Percentiles rank a stretch among this genome's conserved stretches.
phyloP scores from a whole-genome alignment of 768 basidiomycete genomes.

The Lentinula edodes region DNA sequence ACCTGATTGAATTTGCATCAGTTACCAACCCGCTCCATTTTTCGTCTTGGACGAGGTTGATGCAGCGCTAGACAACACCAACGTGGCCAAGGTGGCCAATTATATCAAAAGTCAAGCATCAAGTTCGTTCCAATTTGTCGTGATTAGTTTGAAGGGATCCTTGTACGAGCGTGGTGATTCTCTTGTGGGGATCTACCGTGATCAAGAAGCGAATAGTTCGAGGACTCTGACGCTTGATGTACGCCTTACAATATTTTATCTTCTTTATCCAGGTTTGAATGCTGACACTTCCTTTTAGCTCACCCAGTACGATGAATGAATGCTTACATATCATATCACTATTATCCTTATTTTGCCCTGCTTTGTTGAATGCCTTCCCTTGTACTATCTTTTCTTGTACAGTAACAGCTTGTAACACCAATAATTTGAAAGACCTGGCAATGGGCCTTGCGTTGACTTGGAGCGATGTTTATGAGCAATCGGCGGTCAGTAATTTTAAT shows the following conservation, averaged over 20 bases:
- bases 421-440: too few relatives aligned
- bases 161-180: constrained; percentile 88
- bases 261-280: neutral
- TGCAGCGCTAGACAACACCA: constrained; percentile 97
- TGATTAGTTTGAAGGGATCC: constrained; percentile 94
- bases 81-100: constrained; percentile 91
- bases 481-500: too few relatives aligned
- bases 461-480: too few relatives aligned
- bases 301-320: constrained; percentile 56
- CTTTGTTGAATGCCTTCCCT: neutral
- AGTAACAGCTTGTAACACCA: too few relatives aligned
- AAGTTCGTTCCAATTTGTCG: constrained; percentile 88
- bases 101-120: constrained; percentile 88
- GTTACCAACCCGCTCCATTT: constrained; percentile 95
- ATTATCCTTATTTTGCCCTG: neutral
- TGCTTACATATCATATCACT: neutral
- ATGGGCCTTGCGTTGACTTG: too few relatives aligned
- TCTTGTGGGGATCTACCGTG: constrained; percentile 89
- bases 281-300: constrained; percentile 29
- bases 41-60: constrained; percentile 99
- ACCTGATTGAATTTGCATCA: constrained; percentile 19
- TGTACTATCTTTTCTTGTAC: neutral
- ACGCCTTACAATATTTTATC: constrained; percentile 19
- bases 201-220: constrained; percentile 92
- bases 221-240: constrained; percentile 89